Base-by-base conservation (phyloP, 495 filamentous ascomycete species). In the Podospora fimiseda region DNA sequence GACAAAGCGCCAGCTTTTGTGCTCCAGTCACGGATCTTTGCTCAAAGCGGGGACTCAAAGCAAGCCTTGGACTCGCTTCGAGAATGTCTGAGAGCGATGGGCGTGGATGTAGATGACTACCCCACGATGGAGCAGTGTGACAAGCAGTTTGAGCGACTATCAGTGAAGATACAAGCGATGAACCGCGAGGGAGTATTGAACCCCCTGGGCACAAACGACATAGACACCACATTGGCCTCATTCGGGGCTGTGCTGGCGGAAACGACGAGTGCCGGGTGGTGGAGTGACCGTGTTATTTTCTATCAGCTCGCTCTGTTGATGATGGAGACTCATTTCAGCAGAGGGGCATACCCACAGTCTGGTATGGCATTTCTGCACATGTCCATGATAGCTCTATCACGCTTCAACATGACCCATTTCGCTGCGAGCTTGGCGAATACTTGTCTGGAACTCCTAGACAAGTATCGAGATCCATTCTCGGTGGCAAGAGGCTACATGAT, bases 1-100 rank as follows among this genome's bases (percentile, higher is more conserved):
- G 88, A 90, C 63, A 91, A 88, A 66, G 85, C 88, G 1, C 81
- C 83, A 13, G 85, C 86, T 0, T 90, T 82, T 75, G 82, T 94
- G 55, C 71, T 94, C 41, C 81, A 86, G 56, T 88, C 87, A 15
- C 81, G 89, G 51, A 80, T 93, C 8, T 83, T 82, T 52, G 78
- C 83, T n/a, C 81, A 88, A 53, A 66, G 76, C 50, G 88, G 89
- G 8, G 80, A 95, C 50, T 80, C 81, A 18, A 69, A 73, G 16
- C 78, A 75, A 14, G 86, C 88, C 2, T 85, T 95, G 67, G 67
- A 76, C 41, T 74, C 81, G 1, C 63, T 96, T 23, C 81, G 83
- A 49, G 75, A 79, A 33, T 88, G 85, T 52, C 69, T 95, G 43
- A 70, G 70, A 23, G 82, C 87, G 23, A 69, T 93, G 13, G 87